phyloP scores from a whole-genome alignment of 352 stramenopile genomes.

The Phytophthora pluvialis region DNA sequence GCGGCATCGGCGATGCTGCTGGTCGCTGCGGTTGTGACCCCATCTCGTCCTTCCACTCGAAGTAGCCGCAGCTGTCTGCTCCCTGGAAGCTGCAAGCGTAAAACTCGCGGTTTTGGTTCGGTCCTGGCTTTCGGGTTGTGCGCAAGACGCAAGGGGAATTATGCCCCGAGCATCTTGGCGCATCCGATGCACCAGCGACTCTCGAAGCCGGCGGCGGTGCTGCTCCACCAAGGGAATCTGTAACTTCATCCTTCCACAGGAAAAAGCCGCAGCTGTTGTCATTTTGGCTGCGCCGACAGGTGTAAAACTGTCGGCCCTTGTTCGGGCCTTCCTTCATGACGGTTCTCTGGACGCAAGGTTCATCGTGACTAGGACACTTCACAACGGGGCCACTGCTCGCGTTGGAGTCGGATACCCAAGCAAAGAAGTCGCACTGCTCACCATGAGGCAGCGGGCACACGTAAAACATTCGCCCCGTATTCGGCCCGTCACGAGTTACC shows the following conservation, averaged over 20 bases:
- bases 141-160: conserved; percentile 48
- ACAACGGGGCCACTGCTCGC: conserved; percentile 13
- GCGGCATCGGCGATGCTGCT: conserved; percentile 3
- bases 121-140: conserved; percentile 51
- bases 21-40: conserved; percentile 11
- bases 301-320: conserved; percentile 71
- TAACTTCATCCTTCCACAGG: conserved; percentile 73
- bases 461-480: conserved; percentile 95
- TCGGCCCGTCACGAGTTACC: conserved; percentile 71
- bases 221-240: conserved; percentile 4
- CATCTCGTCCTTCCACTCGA: conserved; percentile 93
- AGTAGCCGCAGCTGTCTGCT: conserved; percentile 69
- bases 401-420: conserved; percentile 82
- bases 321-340: conserved; percentile 72
- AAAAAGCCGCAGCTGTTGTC: conserved; percentile 81
- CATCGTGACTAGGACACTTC: conserved; percentile 64
- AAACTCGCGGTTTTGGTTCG: conserved; percentile 94
- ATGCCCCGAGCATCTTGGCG: conserved; percentile 57
- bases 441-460: conserved; percentile 82
- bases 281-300: conserved; percentile 53
- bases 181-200: conserved; percentile 4
- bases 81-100: conserved; percentile 87
- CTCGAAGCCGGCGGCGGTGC: conserved; percentile 4
- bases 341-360: conserved; percentile 68
- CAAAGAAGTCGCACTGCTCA: conserved; percentile 93